Evolutionary conservation across 1,139 yeast genomes (phyloP).

Genomic region (Candida sp.): DNA sequence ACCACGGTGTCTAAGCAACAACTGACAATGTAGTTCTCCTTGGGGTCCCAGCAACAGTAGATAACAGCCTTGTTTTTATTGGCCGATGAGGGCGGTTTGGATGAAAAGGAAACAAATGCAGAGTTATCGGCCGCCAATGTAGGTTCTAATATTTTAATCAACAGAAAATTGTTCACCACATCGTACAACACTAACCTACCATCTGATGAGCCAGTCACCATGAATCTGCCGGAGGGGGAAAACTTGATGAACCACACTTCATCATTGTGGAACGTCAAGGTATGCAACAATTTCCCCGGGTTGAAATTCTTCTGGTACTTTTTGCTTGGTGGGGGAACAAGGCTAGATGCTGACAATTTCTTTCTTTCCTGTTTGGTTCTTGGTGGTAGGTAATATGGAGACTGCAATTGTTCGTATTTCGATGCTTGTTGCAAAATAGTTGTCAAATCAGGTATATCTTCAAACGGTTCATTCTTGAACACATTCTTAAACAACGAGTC

Average conservation of each 20-base stretch:
- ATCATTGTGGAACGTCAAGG: constrained; percentile 58
- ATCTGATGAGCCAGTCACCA: constrained; percentile 82
- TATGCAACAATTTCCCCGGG: constrained; percentile 26
- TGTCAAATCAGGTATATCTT: constrained; percentile 26
- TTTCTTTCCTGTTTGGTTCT: constrained; percentile 19
- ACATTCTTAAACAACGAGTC: constrained; percentile 11
- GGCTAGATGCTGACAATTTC: constrained; percentile 1
- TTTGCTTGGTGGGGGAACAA: neutral
- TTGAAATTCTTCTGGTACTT: constrained; percentile 9
- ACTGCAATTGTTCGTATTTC: constrained; percentile 29
- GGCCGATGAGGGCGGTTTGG: constrained; percentile 19
- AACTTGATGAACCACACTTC: constrained; percentile 89
- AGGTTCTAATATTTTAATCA: constrained; percentile 38
- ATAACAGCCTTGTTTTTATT: constrained; percentile 58
- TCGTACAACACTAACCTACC: constrained; percentile 69
- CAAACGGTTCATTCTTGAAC: constrained; percentile 11
- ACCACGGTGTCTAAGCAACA: constrained; percentile 72
- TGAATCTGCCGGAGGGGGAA: constrained; percentile 73
- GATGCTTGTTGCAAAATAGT: constrained; percentile 33
- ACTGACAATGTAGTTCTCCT: constrained; percentile 67
- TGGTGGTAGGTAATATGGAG: constrained; percentile 41
- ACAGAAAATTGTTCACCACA: constrained; percentile 56
- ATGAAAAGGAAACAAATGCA: constrained; percentile 29
- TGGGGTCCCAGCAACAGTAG: constrained; percentile 75
- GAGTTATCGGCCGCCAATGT: constrained; percentile 32